These are phyloP conservation scores for Groenewaldozyma tartarivorans DNA, from an alignment of 805 yeast genomes.

Conservation along the genomic window DNA sequence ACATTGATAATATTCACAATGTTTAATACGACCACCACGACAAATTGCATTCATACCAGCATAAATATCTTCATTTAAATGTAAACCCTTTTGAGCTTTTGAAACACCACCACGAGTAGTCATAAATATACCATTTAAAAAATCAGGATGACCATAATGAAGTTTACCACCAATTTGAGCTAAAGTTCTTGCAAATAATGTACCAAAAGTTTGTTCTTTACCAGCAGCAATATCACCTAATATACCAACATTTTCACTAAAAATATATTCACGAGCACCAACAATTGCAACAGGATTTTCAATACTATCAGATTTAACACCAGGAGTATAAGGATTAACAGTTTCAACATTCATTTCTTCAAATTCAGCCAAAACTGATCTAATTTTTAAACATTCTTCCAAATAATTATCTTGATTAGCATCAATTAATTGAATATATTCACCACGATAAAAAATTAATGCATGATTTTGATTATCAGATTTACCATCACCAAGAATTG, in stretches of 20 bases:
- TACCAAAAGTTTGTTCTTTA: slow-evolving; percentile 94
- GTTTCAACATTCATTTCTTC: slow-evolving; percentile 59
- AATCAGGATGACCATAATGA: slow-evolving; percentile 96
- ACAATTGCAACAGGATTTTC: slow-evolving; percentile 72
- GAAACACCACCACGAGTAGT: slow-evolving; percentile 93
- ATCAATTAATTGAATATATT: slow-evolving; percentile 88
- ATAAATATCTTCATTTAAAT: slow-evolving; percentile 87
- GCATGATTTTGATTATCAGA: slow-evolving; percentile 92
- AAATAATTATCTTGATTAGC: slow-evolving; percentile 94
- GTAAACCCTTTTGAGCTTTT: slow-evolving; percentile 89
- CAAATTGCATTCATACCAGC: slow-evolving; percentile 89
- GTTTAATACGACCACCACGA: slow-evolving; percentile 91
- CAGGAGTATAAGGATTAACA: slow-evolving; percentile 51
- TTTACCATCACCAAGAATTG: slow-evolving; percentile 93
- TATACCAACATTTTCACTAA: slow-evolving; percentile 86
- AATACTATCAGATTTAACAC: slow-evolving; percentile 29
- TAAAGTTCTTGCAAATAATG: slow-evolving; percentile 84
- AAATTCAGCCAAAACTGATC: slow-evolving; percentile 82
- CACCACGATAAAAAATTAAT: slow-evolving; percentile 81
- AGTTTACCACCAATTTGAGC: slow-evolving; percentile 92
- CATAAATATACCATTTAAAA: slow-evolving; percentile 83
- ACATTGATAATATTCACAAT: slow-evolving; percentile 92
- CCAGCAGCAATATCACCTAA: slow-evolving; percentile 97
- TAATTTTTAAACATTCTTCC: slow-evolving; percentile 86
- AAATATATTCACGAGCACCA: slow-evolving; percentile 92